A percentile compares a stretch with the other conserved stretches of the same genome.
Conservation (phyloP, 2,329 filamentous ascomycete species). For the Thelonectria rubi region DNA sequence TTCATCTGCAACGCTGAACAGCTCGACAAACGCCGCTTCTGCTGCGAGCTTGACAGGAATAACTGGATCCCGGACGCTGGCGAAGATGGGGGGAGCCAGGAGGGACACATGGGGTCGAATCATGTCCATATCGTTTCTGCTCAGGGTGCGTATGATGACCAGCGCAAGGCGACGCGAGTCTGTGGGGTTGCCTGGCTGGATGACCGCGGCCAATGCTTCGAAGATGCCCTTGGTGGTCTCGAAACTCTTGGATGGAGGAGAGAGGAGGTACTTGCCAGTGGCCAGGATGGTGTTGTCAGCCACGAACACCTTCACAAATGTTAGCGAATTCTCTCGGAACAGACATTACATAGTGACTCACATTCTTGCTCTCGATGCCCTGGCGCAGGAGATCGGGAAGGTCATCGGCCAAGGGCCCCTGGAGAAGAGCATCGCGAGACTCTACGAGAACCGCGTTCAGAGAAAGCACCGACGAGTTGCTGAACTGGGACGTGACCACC, state of each 20-base stretch:
- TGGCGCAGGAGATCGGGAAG: slow-evolving; percentile 79
- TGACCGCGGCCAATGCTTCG: slow-evolving; percentile 76
- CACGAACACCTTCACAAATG: slow-evolving; percentile 71
- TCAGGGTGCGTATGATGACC: slow-evolving; percentile 87
- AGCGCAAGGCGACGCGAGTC: slow-evolving; percentile 88
- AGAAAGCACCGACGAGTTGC: slow-evolving; percentile 80
- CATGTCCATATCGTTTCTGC: slow-evolving; percentile 80
- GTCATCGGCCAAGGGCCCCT: slow-evolving; percentile 74
- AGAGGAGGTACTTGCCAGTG: slow-evolving; percentile 87
- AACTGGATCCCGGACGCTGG: slow-evolving; percentile 86
- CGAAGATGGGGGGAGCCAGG: slow-evolving; percentile 86
- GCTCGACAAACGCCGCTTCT: slow-evolving; percentile 89
- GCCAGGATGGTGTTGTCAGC: slow-evolving; percentile 89
- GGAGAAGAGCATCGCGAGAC: slow-evolving; percentile 74
- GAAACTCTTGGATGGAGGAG: slow-evolving; percentile 72
- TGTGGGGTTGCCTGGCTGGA: slow-evolving; percentile 79
- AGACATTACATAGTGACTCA: slow-evolving; percentile 56
- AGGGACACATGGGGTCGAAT: slow-evolving; percentile 82
- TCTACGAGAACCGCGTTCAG: slow-evolving; percentile 91
- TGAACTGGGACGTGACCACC: slow-evolving; percentile 80
- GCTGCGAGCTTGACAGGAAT: slow-evolving; percentile 96
- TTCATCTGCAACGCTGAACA: slow-evolving; percentile 90
- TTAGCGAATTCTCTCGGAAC: slow-evolving; percentile 8
- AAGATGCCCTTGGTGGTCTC: slow-evolving; percentile 84
- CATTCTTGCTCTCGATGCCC: slow-evolving; percentile 80